A percentile compares a stretch with the other conserved stretches of the same genome.
Conservation (phyloP, 257 asterid genomes). For the Forsythia suspensa region DNA sequence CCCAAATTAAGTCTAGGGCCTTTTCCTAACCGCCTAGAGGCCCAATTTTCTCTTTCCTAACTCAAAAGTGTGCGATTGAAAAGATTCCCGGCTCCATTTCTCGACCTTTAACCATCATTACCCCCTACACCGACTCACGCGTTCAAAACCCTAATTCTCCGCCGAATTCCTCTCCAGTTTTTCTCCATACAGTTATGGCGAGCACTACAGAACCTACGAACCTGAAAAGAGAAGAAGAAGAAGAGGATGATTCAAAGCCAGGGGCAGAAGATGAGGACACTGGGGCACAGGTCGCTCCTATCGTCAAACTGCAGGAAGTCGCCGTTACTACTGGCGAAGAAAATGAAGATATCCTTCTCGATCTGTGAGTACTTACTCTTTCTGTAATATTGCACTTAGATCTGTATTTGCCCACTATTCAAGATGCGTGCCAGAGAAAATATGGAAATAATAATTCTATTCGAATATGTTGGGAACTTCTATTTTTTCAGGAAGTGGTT, state of each 20-base stretch:
- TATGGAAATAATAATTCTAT: no score
- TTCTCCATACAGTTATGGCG: not conserved
- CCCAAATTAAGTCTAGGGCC: not conserved
- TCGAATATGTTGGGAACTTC: not conserved
- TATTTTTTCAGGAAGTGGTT: not conserved
- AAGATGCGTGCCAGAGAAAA: no score
- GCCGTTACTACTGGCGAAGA: conserved; percentile 22
- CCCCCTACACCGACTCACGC: not conserved
- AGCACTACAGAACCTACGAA: conserved; percentile 8
- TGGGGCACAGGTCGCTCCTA: conserved; percentile 22
- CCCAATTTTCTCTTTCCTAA: not conserved
- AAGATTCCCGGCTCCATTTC: not conserved
- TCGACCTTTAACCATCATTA: not conserved
- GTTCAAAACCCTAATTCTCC: not conserved
- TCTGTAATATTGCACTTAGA: not conserved
- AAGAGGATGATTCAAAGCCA: conserved; percentile 4
- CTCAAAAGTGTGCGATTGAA: not conserved
- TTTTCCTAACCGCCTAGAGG: not conserved
- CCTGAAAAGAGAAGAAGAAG: conserved; percentile 7
- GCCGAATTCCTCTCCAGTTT: not conserved
- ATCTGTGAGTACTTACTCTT: conserved; percentile 5
- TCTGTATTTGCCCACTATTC: not conserved
- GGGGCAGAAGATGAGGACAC: conserved; percentile 23
- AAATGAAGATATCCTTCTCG: conserved; percentile 16
- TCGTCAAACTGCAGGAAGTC: conserved; percentile 23